Percentiles rank a stretch among this genome's conserved stretches.
Evolutionary conservation across 2,329 filamentous ascomycete species (phyloP).

Genomic region (Chrysoporthe puriensis): DNA sequence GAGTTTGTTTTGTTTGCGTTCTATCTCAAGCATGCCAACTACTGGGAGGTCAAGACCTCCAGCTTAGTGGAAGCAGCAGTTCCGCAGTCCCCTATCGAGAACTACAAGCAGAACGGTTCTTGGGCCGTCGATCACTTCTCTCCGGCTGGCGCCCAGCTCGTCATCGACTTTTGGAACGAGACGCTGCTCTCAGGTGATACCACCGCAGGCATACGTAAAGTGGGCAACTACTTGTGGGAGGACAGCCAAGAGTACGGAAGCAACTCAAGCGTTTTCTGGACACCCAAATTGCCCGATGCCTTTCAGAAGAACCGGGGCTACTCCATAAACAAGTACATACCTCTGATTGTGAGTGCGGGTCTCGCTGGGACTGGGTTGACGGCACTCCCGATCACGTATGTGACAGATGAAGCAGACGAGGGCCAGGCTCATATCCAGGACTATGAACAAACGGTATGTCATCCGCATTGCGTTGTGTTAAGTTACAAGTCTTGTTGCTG

Average conservation of each 20-base stretch:
- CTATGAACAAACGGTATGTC: conserved; percentile 25
- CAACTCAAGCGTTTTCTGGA: conserved; percentile 42
- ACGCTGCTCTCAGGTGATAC: conserved; percentile 40
- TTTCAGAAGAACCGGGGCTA: conserved; percentile 42
- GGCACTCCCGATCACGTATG: conserved; percentile 2
- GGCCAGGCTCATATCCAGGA: conserved; percentile 27
- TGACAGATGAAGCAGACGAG: conserved; percentile 24
- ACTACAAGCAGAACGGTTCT: conserved; percentile 31
- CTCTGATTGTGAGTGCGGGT: conserved; percentile 36
- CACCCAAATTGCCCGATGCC: conserved; percentile 34
- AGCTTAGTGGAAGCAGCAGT: conserved; percentile 5
- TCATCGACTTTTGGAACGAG: conserved; percentile 44
- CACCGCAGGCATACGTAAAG: conserved; percentile 36
- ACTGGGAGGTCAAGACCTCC: conserved; percentile 14
- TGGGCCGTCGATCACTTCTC: conserved; percentile 41
- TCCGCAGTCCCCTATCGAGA: conserved; percentile 15
- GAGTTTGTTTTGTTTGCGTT: conserved; percentile 23
- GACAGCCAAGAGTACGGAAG: conserved; percentile 40
- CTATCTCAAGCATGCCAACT: conserved; percentile 17
- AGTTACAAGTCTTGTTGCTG: background rate
- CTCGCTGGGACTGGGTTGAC: background rate
- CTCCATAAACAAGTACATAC: conserved; percentile 37
- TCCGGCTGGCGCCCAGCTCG: conserved; percentile 39
- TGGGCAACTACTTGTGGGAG: conserved; percentile 43
- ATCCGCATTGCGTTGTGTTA: background rate